A percentile compares a stretch with the other conserved stretches of the same genome.
phyloP scores from a whole-genome alignment of 129 eudicot species.

The Flaveria bidentis region DNA sequence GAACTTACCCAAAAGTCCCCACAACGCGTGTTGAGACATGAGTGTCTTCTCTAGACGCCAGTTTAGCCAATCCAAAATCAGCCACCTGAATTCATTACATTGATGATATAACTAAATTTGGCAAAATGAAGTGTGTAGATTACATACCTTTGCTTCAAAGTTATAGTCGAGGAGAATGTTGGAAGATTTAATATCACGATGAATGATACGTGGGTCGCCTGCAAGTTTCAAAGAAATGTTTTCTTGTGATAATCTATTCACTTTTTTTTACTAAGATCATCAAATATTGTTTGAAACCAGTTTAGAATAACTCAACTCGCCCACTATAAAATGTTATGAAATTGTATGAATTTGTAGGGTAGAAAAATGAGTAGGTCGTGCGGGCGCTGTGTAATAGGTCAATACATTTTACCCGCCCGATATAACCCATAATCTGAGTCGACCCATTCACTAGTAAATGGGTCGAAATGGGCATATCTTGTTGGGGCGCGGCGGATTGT shows the following conservation, averaged over 20 bases:
- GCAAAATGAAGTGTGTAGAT: neutral
- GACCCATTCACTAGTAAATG: neutral
- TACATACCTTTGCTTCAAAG: conserved; percentile 77
- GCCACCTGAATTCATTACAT: conserved; percentile 60
- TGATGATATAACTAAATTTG: conserved; percentile 14
- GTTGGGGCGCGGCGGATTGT: no score
- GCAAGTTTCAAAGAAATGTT: conserved; percentile 22
- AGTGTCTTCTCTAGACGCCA: conserved; percentile 65
- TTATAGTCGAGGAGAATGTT: conserved; percentile 77
- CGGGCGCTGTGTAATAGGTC: no score
- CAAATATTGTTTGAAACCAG: no score
- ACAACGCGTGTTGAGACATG: conserved; percentile 91
- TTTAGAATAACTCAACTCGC: no score
- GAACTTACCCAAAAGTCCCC: conserved; percentile 90
- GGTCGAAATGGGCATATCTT: neutral
- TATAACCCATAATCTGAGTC: neutral
- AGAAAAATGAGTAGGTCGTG: no score
- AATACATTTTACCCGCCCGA: neutral
- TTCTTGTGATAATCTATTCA: neutral
- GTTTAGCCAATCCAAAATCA: conserved; percentile 92
- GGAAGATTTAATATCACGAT: conserved; percentile 89
- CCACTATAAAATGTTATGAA: no score
- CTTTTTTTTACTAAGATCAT: neutral
- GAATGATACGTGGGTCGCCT: conserved; percentile 87
- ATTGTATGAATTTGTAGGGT: no score